Evolutionary conservation across 768 basidiomycete genomes (phyloP).

Genomic region (Sarcodon aspratus): DNA sequence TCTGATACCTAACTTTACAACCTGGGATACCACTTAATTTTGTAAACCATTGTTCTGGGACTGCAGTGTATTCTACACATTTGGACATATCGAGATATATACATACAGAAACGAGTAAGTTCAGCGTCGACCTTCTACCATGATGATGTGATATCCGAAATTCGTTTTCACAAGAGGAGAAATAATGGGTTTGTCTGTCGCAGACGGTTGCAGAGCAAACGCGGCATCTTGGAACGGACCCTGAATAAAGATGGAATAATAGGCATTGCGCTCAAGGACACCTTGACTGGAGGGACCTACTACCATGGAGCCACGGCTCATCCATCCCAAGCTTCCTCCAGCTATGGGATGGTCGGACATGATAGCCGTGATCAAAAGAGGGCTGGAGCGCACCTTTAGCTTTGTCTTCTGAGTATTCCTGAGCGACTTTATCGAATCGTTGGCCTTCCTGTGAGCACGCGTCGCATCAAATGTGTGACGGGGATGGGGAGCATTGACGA

Average conservation of each 20-base stretch:
- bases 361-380: not conserved
- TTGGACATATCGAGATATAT: no score
- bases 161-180: constrained; percentile 74
- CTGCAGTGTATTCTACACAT: no score
- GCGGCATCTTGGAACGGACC: constrained; percentile 80
- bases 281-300: constrained; percentile 23
- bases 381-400: constrained; percentile 49
- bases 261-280: not conserved
- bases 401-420: constrained; percentile 87
- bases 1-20: no score
- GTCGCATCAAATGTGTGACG: not conserved
- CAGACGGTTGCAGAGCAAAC: constrained; percentile 68
- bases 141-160: constrained; percentile 83
- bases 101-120: not conserved
- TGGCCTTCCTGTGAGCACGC: constrained; percentile 49
- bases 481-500: constrained; percentile 1
- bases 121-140: constrained; percentile 77
- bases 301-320: constrained; percentile 78
- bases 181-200: constrained; percentile 64
- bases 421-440: constrained; percentile 80
- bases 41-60: no score
- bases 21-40: no score
- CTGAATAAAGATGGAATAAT: constrained; percentile 18
- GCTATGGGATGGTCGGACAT: constrained; percentile 26
- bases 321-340: constrained; percentile 83